Conservation (phyloP, 345 rosid species). For the Streptanthus diversifolius region DNA sequence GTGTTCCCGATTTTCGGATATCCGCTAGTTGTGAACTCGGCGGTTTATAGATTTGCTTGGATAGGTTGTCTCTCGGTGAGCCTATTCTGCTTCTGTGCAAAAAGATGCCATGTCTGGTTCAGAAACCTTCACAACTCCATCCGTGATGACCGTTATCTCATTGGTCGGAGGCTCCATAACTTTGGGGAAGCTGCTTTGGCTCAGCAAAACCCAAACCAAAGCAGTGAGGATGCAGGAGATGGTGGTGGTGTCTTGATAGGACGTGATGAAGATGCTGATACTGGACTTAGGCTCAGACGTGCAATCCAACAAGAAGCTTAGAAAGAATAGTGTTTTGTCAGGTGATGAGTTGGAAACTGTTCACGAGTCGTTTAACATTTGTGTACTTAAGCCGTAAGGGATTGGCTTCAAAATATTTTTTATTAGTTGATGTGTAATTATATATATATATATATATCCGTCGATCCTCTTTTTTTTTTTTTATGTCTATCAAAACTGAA, state of each 20-base stretch:
- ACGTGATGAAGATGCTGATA: slow-evolving; percentile 45
- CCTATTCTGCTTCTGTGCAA: slow-evolving; percentile 70
- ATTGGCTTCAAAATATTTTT: slow-evolving; percentile 9
- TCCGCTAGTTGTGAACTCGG: slow-evolving; percentile 87
- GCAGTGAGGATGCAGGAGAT: slow-evolving; percentile 19
- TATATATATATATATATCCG: slow-evolving; percentile 14
- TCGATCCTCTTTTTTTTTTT: background rate
- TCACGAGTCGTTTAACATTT: slow-evolving; percentile 7
- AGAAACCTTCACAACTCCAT: slow-evolving; percentile 98
- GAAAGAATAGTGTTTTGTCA: slow-evolving; percentile 5
- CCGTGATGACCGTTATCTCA: slow-evolving; percentile 88
- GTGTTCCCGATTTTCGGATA: slow-evolving; percentile 90
- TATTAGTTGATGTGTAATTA: slow-evolving; percentile 29
- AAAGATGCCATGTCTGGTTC: slow-evolving; percentile 90
- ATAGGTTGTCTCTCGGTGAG: slow-evolving; percentile 85
- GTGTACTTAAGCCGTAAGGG: slow-evolving; percentile 4
- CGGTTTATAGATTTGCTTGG: slow-evolving; percentile 97
- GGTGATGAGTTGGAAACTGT: background rate
- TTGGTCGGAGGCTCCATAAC: slow-evolving; percentile 94
- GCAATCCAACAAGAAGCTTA: slow-evolving; percentile 39
- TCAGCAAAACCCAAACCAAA: slow-evolving; percentile 35
- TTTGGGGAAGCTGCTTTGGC: slow-evolving; percentile 53
- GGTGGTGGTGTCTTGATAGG: slow-evolving; percentile 39
- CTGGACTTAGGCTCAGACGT: slow-evolving; percentile 59
- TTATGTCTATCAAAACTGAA: background rate